Base-by-base conservation (phyloP, 352 stramenopile species). In the Phytophthora sp. region DNA sequence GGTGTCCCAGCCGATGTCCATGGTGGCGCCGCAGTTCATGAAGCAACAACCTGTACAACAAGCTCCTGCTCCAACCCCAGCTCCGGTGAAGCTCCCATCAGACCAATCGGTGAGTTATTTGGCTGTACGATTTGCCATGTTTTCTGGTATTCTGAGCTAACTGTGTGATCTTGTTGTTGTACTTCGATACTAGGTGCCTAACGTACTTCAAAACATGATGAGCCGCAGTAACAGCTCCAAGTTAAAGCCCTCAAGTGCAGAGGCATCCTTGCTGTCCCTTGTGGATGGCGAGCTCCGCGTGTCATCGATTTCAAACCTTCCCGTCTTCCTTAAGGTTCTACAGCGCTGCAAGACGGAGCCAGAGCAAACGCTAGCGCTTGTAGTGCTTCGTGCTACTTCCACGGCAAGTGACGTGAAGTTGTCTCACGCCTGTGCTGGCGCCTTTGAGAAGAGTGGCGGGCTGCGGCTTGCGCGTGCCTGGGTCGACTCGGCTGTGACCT, bases 401-500 rank as follows among this genome's bases (percentile, higher is more conserved):
- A 81, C 81, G 5, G 74, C 73, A 13, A 82, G 62, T 18, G 64
- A 91, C 50, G 52, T 45, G 2, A 91, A 92, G 56, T 66, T 94
- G 5, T 80, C 83, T 20, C 74, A 71, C 27, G 68, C 77, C 7
- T 94, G 81, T 70, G 83, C 81, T 7, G 49, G 36, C 20, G 75
- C 76, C 12, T 95, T 92, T 60, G 87, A 95, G 55, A 89, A 87
- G 51, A 79, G 71, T 33, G 85, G 82, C 16, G 87, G 87, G 0
- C 60, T 95, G 27, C 89, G 89, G 64, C 75, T 92, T n/a, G 80
- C 85, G 31, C 86, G 84, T 54, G 67, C 78, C 29, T 95, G 87
- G 87, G 80, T 95, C 13, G 84, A 92, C 27, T 77, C 84, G 42
- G 85, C 85, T 15, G 82, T 94, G 4, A 74, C 88, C 20, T 94